These are phyloP conservation scores for Claviceps maximensis DNA, from an alignment of 2,329 filamentous ascomycete genomes.

Conservation along the genomic window DNA sequence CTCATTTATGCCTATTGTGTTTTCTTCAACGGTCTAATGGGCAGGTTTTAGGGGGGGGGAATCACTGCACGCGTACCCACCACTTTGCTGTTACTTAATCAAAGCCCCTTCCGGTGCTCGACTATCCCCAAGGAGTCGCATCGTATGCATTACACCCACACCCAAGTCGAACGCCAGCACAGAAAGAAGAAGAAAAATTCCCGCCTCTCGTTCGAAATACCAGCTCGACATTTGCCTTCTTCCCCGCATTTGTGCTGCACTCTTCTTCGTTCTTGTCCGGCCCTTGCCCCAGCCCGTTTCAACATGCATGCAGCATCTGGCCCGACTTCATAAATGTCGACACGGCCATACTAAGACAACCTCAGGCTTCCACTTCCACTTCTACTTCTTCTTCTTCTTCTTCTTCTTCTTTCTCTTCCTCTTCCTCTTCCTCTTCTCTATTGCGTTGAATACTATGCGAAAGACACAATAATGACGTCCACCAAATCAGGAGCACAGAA, in stretches of 20 bases:
- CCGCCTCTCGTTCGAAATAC: constrained; percentile 4
- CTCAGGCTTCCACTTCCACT: constrained; percentile 10
- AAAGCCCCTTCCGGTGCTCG: not conserved
- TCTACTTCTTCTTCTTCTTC: too few relatives aligned
- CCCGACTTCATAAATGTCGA: constrained; percentile 25
- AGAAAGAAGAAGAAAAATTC: not conserved
- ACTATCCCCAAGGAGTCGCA: not conserved
- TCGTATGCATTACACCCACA: not conserved
- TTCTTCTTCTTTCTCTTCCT: too few relatives aligned
- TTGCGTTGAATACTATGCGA: constrained; percentile 13
- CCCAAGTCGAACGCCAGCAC: constrained; percentile 1
- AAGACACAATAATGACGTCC: constrained; percentile 12
- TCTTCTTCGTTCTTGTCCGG: constrained; percentile 1
- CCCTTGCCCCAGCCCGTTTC: constrained; percentile 16
- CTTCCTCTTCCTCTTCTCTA: constrained; percentile 11
- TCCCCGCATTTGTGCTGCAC: constrained; percentile 6
- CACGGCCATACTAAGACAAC: constrained; percentile 17
- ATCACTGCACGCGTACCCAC: not conserved
- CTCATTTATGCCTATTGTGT: not conserved
- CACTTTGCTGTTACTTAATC: constrained; percentile 1
- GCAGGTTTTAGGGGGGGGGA: not conserved
- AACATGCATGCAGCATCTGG: constrained; percentile 22
- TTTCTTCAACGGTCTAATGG: not conserved
- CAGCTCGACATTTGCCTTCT: constrained; percentile 4
- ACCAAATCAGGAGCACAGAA: constrained; percentile 13